phyloP scores from a whole-genome alignment of 257 asterid species.

The Gentiana straminea region DNA sequence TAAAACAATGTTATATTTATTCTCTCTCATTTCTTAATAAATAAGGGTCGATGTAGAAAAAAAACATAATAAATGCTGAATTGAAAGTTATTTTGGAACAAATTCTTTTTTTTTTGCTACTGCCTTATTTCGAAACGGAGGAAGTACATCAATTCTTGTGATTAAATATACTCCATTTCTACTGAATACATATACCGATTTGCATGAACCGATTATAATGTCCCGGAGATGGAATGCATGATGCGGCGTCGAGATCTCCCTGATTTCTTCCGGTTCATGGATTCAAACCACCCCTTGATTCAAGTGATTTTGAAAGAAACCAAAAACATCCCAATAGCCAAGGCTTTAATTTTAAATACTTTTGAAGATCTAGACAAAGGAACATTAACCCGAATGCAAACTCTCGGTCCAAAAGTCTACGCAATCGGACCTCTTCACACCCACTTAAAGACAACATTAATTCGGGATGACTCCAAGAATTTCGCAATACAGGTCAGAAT shows the following conservation, averaged over 20 bases:
- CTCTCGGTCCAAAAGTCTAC: conserved; percentile 34
- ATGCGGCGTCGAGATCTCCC: conserved; percentile 71
- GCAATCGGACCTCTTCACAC: conserved; percentile 58
- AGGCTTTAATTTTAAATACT: conserved; percentile 63
- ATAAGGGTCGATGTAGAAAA: too few species aligned
- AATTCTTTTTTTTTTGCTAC: too few species aligned
- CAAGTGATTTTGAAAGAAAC: conserved; percentile 22
- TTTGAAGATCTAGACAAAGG: conserved; percentile 50
- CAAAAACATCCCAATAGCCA: conserved; percentile 30
- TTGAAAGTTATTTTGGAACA: too few species aligned
- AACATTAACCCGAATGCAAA: conserved; percentile 23
- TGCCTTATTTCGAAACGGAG: too few species aligned
- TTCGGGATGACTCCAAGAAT: neutral
- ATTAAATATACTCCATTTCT: too few species aligned
- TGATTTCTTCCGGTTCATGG: conserved; percentile 30
- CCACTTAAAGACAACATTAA: conserved; percentile 23
- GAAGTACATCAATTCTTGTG: too few species aligned
- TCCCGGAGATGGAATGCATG: conserved; percentile 47
- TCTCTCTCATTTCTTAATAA: too few species aligned
- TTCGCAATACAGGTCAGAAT: too few species aligned
- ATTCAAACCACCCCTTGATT: conserved; percentile 13
- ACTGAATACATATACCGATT: conserved; percentile 23
- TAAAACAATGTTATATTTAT: too few species aligned
- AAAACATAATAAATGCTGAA: too few species aligned
- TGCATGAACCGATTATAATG: conserved; percentile 32